Base-by-base conservation (phyloP, 169 alveolate species). In the Plasmodium vinckei region DNA sequence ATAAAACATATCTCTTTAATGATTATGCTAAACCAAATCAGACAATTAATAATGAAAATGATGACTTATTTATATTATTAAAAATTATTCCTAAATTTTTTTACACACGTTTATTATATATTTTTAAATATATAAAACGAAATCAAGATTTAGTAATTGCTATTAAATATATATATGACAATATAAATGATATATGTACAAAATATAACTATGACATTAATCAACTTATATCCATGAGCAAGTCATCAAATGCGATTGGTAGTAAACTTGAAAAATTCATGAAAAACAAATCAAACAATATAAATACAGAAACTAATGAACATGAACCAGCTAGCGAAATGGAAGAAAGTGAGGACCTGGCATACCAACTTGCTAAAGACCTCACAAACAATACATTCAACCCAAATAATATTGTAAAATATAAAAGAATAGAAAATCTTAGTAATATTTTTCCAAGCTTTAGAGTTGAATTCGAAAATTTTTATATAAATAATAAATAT, bases 111-210 rank as follows among this genome's bases (percentile, higher is more conserved):
- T 57, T 82, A 39, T 42, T 82, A 7, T 51, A 82, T 17, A 53
- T 82, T 17, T 82, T 67, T 19, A 82, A 82, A 56, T 67, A 54
- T 21, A 2, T 82, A 67, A 82, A 65, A 47, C 42, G 51, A 9
- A 67, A 56, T 6, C 84, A 65, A 67, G 90, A 82, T 13, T 4
- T 82, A 13, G 90, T 82, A 1, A 54, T 82, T 4, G 56, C 65
- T 10, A 67, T 82, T 27, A 82, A 82, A 25, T 82, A 82, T 19
- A 70, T 82, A 15, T 82, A 39, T 39, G 90, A 82, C n/a, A 64
- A 82, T 17, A 42, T 82, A n/a, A 61, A 82, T 19, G 39, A 13
- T 1, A 65, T 82, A 9, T 82, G 90, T 15, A 25, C 39, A 21
- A 82, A 65, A 60, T 53, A 82, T 60, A 67, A 53, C 25, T 82